Evolutionary conservation across 2,329 filamentous ascomycete species (phyloP).

Genomic region (Pleurostoma richardsiae): DNA sequence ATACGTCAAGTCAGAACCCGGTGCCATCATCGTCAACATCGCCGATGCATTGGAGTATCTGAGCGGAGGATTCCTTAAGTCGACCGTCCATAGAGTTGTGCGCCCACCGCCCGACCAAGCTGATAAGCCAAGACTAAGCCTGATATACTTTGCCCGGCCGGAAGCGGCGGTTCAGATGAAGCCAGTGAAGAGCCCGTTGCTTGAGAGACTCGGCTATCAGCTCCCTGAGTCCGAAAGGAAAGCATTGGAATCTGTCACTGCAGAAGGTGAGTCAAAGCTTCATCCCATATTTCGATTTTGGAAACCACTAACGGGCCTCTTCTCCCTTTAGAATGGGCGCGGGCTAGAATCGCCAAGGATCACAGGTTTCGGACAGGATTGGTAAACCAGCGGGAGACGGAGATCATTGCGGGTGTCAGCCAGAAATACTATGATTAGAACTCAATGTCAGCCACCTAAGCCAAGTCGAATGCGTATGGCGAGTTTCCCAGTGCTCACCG

Average conservation of each 20-base stretch:
- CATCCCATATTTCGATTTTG: not conserved
- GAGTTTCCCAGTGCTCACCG: no score
- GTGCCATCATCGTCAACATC: constrained; percentile 40
- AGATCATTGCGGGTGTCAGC: constrained; percentile 16
- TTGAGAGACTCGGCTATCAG: constrained; percentile 1
- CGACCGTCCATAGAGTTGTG: constrained; percentile 18
- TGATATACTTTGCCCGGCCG: constrained; percentile 19
- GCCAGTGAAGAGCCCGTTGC: constrained; percentile 10
- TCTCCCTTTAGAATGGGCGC: constrained; percentile 14
- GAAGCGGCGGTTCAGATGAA: constrained; percentile 15
- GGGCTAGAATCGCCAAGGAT: constrained; percentile 17
- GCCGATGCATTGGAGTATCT: constrained; percentile 37
- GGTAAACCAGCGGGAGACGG: constrained; percentile 14
- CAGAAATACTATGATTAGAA: constrained; percentile 14
- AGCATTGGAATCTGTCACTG: constrained; percentile 11
- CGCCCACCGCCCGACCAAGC: constrained; percentile 18
- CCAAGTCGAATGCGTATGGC: no score
- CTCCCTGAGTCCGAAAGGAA: not conserved
- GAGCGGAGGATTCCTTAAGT: constrained; percentile 22
- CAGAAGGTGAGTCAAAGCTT: constrained; percentile 12
- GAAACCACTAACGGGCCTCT: not conserved
- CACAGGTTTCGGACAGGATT: constrained; percentile 15
- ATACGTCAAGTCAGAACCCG: constrained; percentile 15
- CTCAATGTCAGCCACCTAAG: no score
- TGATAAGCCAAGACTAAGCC: constrained; percentile 12